Evolutionary conservation across 208 protist species (phyloP), one percentile per base, ranked within the genome.

Genomic region (Histomonas meleagridis): DNA sequence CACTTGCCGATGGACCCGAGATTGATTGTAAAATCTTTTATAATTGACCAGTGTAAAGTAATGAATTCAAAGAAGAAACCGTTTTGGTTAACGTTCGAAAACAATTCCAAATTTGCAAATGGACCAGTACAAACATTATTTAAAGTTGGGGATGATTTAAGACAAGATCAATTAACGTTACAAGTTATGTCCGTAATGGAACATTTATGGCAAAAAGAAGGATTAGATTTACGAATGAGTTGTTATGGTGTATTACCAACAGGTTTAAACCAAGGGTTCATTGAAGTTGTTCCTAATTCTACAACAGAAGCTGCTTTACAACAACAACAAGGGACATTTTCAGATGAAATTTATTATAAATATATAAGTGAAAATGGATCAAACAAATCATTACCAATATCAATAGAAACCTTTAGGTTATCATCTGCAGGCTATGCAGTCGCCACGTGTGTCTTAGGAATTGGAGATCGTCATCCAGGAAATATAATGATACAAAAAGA

Each of bases 1-100:
- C 92, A 93, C 43, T 65, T 93, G 10, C 78, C 92, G 1, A 62
- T 93, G 38, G 90, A 93, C 35, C 92, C 92, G 21, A 62, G 91
- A 60, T 79, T 76, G 18, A 65, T 81, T 72, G 92, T 91, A n/a
- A 48, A 91, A 21, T 18, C 10, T 38, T 97, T 91, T 32, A 91
- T 91, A 60, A 94, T 96, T 60, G 94, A 94, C 40, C 95, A 97
- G 91, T 98, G 97, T 94, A 96, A 96, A 81, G 96, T 97, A 48
- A 97, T 97, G 96, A 95, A 96, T 70, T 96, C 94, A 0, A 97
- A 97, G 92, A 97, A 97, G 94, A 94, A 95, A 72, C 97, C 97
- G 14, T 93, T 97, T 18, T 97, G 95, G 94, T 94, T 98, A 7
- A 94, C 96, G n/a, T 97, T 97, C 90, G 90, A 93, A 38, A 97